Base-by-base conservation (phyloP, 2,329 filamentous ascomycete genomes). In the Blastomyces percursus region DNA sequence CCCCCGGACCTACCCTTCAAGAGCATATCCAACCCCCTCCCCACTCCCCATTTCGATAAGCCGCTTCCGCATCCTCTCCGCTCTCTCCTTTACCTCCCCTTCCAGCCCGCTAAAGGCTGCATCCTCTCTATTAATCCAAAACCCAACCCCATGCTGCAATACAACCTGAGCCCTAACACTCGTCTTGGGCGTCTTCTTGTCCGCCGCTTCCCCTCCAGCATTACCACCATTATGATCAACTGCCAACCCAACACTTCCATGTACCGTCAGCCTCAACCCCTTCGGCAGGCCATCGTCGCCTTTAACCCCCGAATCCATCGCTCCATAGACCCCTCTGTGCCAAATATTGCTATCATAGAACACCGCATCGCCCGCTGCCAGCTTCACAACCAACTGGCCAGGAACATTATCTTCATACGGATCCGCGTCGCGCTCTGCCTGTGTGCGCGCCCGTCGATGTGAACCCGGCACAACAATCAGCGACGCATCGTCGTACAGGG, bases 311-410 rank as follows among this genome's bases (percentile, higher is more conserved):
- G 48, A 30, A 38, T 40, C 52, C n/a, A 59, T 59, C 9, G 67
- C 73, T 63, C 70, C 70, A 63, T 79, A 80, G 32, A 76, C 71
- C 2, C 77, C 76, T 5, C 77, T 73, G 61, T 79, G 77, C 62
- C 95, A 73, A 66, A 96, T 95, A 73, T 96, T 95, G 71, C 92
- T 95, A 74, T 96, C 86, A 72, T 96, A 96, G 70, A 96, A 96
- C 51, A 89, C 89, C 19, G 88, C 84, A 74, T 96, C 91, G 0
- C 91, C 91, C 0, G 90, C 81, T 65, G 82, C 77, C 65, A 95
- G 78, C 71, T 78, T 71, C 19, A 95, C 90, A 3, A 83, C 75
- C 16, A 86, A 70, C 77, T 91, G 86, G 0, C 78, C 84, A 0
- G 86, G 84, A 67, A 94, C 68, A 1, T 77, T 70, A 2, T 76